A percentile compares a stretch with the other conserved stretches of the same genome.
These are phyloP conservation scores for Colletotrichum sp. DNA, from an alignment of 2,329 filamentous ascomycete species.

Conservation along the genomic window DNA sequence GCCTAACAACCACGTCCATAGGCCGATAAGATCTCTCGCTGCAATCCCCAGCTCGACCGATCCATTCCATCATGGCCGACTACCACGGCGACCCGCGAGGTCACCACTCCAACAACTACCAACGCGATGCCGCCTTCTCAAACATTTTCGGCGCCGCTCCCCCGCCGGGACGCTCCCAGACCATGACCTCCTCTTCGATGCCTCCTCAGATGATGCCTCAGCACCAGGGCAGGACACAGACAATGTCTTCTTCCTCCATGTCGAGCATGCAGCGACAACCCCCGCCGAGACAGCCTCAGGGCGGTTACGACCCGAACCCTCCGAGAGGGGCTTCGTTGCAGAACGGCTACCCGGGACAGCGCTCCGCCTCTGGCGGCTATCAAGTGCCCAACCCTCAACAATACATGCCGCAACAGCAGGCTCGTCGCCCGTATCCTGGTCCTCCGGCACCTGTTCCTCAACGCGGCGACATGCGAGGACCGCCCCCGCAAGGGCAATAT, in stretches of 20 bases:
- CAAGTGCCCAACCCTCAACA: constrained; percentile 50
- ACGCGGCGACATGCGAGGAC: constrained; percentile 59
- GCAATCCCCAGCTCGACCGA: constrained; percentile 36
- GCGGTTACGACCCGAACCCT: constrained; percentile 37
- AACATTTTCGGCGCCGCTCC: constrained; percentile 93
- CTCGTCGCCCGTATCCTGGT: constrained; percentile 50
- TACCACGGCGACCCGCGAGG: constrained; percentile 57
- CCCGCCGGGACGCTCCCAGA: constrained; percentile 88
- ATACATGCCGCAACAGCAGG: constrained; percentile 51
- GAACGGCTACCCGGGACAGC: constrained; percentile 45
- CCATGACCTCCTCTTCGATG: constrained; percentile 82
- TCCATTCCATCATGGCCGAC: constrained; percentile 56
- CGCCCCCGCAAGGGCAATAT: constrained; percentile 39
- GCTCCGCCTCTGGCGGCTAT: constrained; percentile 55
- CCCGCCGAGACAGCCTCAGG: constrained; percentile 59
- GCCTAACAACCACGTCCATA: background rate
- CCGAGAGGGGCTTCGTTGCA: constrained; percentile 41
- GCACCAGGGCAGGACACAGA: constrained; percentile 74
- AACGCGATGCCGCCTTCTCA: constrained; percentile 93
- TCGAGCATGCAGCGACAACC: constrained; percentile 67
- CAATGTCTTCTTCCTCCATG: constrained; percentile 64
- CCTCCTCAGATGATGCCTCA: constrained; percentile 55
- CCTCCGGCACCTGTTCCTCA: constrained; percentile 54
- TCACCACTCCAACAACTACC: constrained; percentile 60
- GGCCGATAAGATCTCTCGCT: constrained; percentile 12